A percentile compares a stretch with the other conserved stretches of the same genome.
These are phyloP conservation scores for Suhomyces panamericanus DNA, from an alignment of 1,139 yeast genomes.

Conservation along the genomic window DNA sequence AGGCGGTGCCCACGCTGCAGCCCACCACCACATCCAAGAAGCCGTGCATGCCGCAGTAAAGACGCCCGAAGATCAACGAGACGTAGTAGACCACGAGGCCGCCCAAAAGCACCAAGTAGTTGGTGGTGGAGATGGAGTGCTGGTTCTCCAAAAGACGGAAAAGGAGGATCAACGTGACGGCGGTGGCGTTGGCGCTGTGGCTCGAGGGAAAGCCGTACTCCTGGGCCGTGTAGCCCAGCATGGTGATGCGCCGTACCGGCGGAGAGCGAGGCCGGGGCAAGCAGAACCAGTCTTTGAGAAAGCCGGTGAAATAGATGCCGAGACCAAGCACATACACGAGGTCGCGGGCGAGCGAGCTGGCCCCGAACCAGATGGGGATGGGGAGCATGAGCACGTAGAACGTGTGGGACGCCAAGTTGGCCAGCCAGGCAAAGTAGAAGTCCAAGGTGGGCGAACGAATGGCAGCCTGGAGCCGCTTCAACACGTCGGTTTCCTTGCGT, in stretches of 20 bases:
- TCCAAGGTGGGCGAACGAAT: conserved; percentile 59
- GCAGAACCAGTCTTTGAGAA: conserved; percentile 79
- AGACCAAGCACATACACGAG: conserved; percentile 76
- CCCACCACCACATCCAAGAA: conserved; percentile 75
- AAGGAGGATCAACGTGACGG: conserved; percentile 59
- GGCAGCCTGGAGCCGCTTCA: conserved; percentile 57
- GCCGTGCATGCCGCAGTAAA: conserved; percentile 99
- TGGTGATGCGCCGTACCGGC: conserved; percentile 84
- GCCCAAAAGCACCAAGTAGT: conserved; percentile 14
- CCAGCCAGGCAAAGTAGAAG: conserved; percentile 81
- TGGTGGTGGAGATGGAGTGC: conserved; percentile 11
- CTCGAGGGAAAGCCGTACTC: conserved; percentile 96
- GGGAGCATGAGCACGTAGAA: conserved; percentile 91
- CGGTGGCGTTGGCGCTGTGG: conserved; percentile 91
- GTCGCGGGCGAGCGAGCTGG: conserved; percentile 58
- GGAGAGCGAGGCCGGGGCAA: conserved; percentile 93
- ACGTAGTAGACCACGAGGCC: conserved; percentile 50
- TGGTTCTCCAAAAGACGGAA: conserved; percentile 22
- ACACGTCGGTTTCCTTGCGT: conserved; percentile 62
- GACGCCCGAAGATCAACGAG: conserved; percentile 74
- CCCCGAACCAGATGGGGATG: conserved; percentile 82
- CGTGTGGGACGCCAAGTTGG: conserved; percentile 89
- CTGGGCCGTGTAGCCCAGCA: conserved; percentile 83
- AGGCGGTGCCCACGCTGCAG: conserved; percentile 54
- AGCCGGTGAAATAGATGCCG: conserved; percentile 81